Evolutionary conservation across 805 yeast species (phyloP).

Genomic region (Yarrowia alimentaria): DNA sequence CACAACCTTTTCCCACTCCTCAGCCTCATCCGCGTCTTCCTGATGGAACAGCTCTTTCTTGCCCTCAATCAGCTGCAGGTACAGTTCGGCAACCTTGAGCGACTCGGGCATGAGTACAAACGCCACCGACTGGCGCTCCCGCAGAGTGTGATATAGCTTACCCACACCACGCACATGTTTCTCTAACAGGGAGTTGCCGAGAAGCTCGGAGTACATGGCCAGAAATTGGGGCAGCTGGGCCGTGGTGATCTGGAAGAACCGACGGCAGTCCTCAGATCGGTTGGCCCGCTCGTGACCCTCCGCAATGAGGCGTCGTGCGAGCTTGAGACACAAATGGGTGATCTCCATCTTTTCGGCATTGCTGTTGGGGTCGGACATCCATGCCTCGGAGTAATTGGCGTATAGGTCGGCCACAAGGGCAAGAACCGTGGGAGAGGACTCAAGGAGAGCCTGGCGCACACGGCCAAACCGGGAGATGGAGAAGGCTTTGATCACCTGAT

Average conservation of each 20-base stretch:
- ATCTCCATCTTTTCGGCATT: constrained; percentile 61
- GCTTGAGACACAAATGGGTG: constrained; percentile 75
- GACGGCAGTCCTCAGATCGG: constrained; percentile 54
- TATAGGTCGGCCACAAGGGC: constrained; percentile 62
- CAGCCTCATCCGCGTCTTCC: constrained; percentile 53
- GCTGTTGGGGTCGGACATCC: constrained; percentile 43
- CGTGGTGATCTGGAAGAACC: constrained; percentile 55
- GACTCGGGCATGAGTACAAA: constrained; percentile 69
- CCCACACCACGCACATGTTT: constrained; percentile 72
- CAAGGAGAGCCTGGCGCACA: constrained; percentile 72
- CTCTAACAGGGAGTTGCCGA: constrained; percentile 61
- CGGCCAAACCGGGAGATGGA: constrained; percentile 80
- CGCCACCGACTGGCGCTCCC: constrained; percentile 61
- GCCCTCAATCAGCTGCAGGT: constrained; percentile 58
- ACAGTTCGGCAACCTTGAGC: constrained; percentile 57
- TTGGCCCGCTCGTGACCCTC: constrained; percentile 76
- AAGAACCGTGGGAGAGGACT: constrained; percentile 62
- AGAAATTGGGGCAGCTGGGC: constrained; percentile 22
- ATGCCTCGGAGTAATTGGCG: constrained; percentile 55
- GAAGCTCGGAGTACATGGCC: constrained; percentile 58
- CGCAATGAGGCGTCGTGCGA: constrained; percentile 65
- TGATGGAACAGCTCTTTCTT: constrained; percentile 54
- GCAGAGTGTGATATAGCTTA: constrained; percentile 64
- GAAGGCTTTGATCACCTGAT: constrained; percentile 73
- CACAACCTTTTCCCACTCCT: constrained; percentile 72